phyloP scores from a whole-genome alignment of 768 basidiomycete genomes.

The Pleurotus tuoliensis region DNA sequence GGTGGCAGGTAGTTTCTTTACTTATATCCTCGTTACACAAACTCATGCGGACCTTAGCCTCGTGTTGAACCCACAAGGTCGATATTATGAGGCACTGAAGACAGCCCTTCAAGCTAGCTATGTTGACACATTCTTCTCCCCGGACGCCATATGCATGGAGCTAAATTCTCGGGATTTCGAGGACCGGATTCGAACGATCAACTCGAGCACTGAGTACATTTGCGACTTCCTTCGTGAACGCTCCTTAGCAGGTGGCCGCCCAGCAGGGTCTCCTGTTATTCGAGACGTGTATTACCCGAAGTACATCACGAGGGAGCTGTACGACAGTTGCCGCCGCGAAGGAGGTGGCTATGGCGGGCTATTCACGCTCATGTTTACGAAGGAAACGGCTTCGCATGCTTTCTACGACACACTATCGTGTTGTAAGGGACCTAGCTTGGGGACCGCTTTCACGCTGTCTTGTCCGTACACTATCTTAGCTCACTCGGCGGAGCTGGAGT shows the following conservation, averaged over 20 bases:
- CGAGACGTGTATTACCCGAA: conserved; percentile 91
- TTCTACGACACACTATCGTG: conserved; percentile 85
- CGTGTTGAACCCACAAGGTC: conserved; percentile 77
- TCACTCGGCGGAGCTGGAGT: conserved; percentile 85
- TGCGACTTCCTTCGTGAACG: conserved; percentile 73
- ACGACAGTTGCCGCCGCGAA: conserved; percentile 52
- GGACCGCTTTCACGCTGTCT: conserved; percentile 95
- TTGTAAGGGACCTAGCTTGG: conserved; percentile 87
- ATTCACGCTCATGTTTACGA: conserved; percentile 83
- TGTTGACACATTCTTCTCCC: conserved; percentile 85
- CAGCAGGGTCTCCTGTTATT: conserved; percentile 43
- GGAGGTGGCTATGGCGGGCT: conserved; percentile 77
- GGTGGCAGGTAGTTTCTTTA: conserved; percentile 75
- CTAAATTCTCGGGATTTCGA: conserved; percentile 95
- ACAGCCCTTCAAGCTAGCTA: conserved; percentile 50
- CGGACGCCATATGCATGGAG: conserved; percentile 96
- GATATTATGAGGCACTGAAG: conserved; percentile 67
- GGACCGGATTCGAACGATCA: conserved; percentile 69
- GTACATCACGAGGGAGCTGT: conserved; percentile 68
- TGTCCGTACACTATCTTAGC: conserved; percentile 92
- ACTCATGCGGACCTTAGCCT: conserved; percentile 47
- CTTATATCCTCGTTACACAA: background rate
- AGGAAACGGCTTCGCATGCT: conserved; percentile 57
- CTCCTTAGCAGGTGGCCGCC: conserved; percentile 42
- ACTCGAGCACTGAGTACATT: conserved; percentile 76